Base-by-base conservation (phyloP, 768 basidiomycete genomes). In the Tubosaeta sp. region DNA sequence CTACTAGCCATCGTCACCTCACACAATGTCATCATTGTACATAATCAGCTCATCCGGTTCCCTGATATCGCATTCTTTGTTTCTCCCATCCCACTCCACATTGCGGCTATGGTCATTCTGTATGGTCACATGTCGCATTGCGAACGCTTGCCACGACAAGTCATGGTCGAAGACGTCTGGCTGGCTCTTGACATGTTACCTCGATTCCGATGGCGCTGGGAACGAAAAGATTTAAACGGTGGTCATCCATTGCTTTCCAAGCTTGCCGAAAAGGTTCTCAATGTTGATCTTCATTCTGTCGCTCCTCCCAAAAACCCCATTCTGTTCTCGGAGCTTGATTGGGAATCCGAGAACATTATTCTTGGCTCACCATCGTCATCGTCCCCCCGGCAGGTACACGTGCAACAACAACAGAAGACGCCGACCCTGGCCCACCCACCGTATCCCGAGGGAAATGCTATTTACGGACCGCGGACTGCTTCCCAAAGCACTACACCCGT, bases 131-230 rank as follows among this genome's bases (percentile, higher is more conserved):
- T 90, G 79, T 88, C 86, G 7, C 80, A 81, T 46, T 87, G 86
- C 53, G 81, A 87, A 24, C 78, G 77, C 36, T 75, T 90, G 24
- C 69, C 84, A 2, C 76, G 75, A 35, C 73, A 82, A 49, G 79
- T 81, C 34, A 88, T 86, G 34, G 72, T 88, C 25, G 86, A 91
- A 68, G 90, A 93, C 60, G 79, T 93, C 32, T 88, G 86, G 83
- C 80, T 89, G 66, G 90, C 90, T 25, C 81, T 93, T 19, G 86
- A 91, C 66, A 87, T 91, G 82, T 80, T 92, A 11, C 90, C 90
- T 3, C 84, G 84, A 29, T 87, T 92, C 79, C 83, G 90, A 45
- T 93, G 90, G 90, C 83, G 90, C 55, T 93, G 90, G 90, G 88
- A 90, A 62, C 81, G 90, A 46, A 90, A 86, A 65, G 90, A 92